Conservation (phyloP, 345 rosid genomes). For the Populus simonii region DNA sequence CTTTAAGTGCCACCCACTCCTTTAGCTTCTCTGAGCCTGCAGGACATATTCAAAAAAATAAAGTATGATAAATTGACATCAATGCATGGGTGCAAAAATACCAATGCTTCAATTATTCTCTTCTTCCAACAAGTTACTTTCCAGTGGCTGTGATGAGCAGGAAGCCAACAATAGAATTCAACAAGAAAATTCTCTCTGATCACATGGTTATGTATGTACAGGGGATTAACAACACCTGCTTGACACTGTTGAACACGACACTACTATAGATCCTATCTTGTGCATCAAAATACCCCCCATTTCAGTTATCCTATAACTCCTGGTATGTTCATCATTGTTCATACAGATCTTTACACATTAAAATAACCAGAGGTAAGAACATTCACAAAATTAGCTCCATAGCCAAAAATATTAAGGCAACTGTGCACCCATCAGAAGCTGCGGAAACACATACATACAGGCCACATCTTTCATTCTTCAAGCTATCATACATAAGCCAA, state of each 20-base stretch:
- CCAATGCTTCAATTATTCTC: neutral
- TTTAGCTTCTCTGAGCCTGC: slow-evolving; percentile 65
- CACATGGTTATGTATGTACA: neutral
- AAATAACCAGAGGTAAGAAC: neutral
- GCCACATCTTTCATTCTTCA: neutral
- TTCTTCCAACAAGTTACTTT: neutral
- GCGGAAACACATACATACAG: neutral
- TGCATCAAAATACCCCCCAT: neutral
- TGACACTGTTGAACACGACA: neutral
- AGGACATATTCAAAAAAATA: neutral
- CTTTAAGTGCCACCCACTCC: slow-evolving; percentile 83
- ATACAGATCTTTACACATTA: neutral
- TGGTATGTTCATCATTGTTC: neutral
- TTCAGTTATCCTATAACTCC: neutral
- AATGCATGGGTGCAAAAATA: neutral
- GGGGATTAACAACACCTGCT: neutral
- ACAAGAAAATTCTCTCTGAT: neutral
- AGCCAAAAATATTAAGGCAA: neutral
- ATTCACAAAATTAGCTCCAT: neutral
- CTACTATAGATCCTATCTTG: neutral
- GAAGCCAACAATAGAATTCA: neutral
- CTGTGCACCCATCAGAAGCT: neutral
- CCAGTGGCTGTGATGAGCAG: neutral
- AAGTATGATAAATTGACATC: neutral
- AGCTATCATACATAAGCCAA: neutral